A percentile compares a stretch with the other conserved stretches of the same genome.
Conservation (phyloP, 1,284 basidiomycete genomes). For the Trametes pubescens region DNA sequence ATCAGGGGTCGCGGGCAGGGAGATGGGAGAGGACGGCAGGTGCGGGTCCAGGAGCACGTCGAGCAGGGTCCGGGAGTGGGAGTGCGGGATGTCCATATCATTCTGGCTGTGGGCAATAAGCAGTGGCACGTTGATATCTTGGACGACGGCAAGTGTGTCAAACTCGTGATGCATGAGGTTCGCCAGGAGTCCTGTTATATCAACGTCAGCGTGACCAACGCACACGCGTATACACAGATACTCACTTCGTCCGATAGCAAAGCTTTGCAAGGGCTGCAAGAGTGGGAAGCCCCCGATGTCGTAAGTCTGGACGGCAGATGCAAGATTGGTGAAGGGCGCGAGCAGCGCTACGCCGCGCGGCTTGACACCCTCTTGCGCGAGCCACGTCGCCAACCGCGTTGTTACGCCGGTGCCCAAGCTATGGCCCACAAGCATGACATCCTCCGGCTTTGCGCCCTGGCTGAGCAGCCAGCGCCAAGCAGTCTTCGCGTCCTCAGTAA, state of each 20-base stretch:
- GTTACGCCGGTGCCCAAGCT: conserved; percentile 86
- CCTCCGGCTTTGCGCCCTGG: conserved; percentile 62
- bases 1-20: conserved; percentile 46
- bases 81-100: conserved; percentile 83
- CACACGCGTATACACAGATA: conserved; percentile 20
- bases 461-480: conserved; percentile 83
- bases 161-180: conserved; percentile 69
- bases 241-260: conserved; percentile 78
- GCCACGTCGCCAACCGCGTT: conserved; percentile 64
- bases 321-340: conserved; percentile 80
- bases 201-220: background rate
- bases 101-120: conserved; percentile 84
- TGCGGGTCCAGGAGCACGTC: conserved; percentile 70
- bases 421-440: conserved; percentile 81
- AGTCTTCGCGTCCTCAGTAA: conserved; percentile 79
- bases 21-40: conserved; percentile 56
- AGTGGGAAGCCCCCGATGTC: conserved; percentile 76
- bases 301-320: conserved; percentile 75
- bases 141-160: conserved; percentile 67
- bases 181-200: conserved; percentile 60
- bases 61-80: conserved; percentile 81
- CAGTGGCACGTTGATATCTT: conserved; percentile 62
- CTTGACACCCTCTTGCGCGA: conserved; percentile 61
- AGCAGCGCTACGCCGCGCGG: conserved; percentile 75
- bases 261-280: conserved; percentile 69